Conservation (phyloP, 73 alveolate species). For the Symbiodinium pilosum region DNA sequence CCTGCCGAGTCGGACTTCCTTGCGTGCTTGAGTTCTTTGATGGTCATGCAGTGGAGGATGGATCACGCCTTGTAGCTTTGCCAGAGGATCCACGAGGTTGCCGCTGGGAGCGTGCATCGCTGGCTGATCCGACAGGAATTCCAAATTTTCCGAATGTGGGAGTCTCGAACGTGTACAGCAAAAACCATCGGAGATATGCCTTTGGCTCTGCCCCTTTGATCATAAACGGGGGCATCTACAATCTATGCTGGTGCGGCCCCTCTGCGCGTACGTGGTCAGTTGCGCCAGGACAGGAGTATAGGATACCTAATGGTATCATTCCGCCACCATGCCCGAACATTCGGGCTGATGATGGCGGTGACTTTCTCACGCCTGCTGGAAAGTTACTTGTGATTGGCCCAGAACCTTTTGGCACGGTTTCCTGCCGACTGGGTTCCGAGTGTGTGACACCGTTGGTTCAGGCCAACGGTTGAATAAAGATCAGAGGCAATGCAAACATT, state of each 20-base stretch:
- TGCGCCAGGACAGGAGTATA: constrained; percentile 65
- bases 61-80: constrained; percentile 50
- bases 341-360: constrained; percentile 53
- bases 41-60: constrained; percentile 69
- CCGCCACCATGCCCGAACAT: constrained; percentile 39
- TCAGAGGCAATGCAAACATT: too few species aligned
- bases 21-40: constrained; percentile 25
- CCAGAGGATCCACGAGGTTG: constrained; percentile 47
- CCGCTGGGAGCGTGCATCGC: constrained; percentile 29
- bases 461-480: too few species aligned
- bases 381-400: constrained; percentile 75
- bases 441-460: constrained; percentile 44
- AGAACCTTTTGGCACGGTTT: constrained; percentile 5
- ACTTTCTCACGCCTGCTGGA: constrained; percentile 69
- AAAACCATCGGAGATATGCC: neutral
- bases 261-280: constrained; percentile 42
- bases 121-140: constrained; percentile 37
- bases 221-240: neutral
- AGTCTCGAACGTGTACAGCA: constrained; percentile 26
- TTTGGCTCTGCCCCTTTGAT: neutral
- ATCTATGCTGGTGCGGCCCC: constrained; percentile 87
- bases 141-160: constrained; percentile 70
- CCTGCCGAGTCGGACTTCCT: constrained; percentile 53
- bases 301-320: constrained; percentile 57
- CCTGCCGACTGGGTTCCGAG: constrained; percentile 35